These are phyloP conservation scores for Talaromyces sp. DNA, from an alignment of 2,329 filamentous ascomycete genomes.

Conservation along the genomic window DNA sequence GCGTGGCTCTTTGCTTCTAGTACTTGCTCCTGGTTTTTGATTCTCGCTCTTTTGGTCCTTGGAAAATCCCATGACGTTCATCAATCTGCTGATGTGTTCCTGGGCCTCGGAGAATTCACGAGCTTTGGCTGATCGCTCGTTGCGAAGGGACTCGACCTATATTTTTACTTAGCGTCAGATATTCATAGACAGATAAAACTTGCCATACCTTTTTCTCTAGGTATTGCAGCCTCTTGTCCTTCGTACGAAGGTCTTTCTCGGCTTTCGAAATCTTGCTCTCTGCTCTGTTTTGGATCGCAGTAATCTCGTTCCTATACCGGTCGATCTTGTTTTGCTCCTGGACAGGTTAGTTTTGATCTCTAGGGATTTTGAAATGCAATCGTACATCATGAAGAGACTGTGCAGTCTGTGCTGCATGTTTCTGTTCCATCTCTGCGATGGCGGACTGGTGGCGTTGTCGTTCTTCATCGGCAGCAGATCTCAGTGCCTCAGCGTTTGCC, in stretches of 20 bases:
- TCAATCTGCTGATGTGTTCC: constrained; percentile 32
- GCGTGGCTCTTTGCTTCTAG: constrained; percentile 10
- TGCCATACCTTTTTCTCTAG: constrained; percentile 28
- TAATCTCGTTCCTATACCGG: constrained; percentile 22
- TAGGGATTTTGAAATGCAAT: background rate
- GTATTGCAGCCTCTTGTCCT: constrained; percentile 25
- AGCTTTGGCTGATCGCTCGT: constrained; percentile 32
- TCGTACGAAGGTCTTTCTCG: constrained; percentile 24
- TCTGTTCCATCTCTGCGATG: constrained; percentile 17
- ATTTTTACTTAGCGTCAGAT: background rate
- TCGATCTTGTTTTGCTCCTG: constrained; percentile 16
- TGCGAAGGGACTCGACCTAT: constrained; percentile 30
- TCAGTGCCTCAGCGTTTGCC: constrained; percentile 17
- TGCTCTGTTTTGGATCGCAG: constrained; percentile 20
- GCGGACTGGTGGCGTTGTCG: constrained; percentile 18
- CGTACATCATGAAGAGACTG: constrained; percentile 20
- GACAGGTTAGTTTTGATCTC: constrained; percentile 2
- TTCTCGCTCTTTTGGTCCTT: constrained; percentile 15
- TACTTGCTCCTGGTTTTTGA: background rate
- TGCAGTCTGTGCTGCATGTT: constrained; percentile 18
- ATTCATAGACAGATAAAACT: background rate
- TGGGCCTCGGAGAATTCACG: constrained; percentile 36
- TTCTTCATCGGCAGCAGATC: constrained; percentile 16
- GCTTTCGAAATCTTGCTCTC: constrained; percentile 20
- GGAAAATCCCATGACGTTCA: constrained; percentile 35